These are phyloP conservation scores for Cyclotella atomus DNA, from an alignment of 108 stramenopile genomes.

Conservation along the genomic window DNA sequence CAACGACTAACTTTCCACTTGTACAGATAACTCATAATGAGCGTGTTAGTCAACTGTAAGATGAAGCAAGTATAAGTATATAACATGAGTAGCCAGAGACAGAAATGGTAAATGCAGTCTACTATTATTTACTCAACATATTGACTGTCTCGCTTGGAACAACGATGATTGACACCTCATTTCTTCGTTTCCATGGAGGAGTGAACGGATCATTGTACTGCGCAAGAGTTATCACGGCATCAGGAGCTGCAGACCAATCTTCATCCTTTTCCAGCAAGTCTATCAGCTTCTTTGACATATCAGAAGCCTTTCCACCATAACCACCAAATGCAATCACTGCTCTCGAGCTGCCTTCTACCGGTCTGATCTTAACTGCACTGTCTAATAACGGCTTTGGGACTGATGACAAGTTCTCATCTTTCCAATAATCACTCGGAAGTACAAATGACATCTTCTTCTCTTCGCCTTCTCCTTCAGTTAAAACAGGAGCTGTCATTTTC, in stretches of 20 bases:
- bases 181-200: slow-evolving; percentile 90
- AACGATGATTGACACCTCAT: slow-evolving; percentile 85
- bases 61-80: no score
- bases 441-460: slow-evolving; percentile 87
- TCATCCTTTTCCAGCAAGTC: slow-evolving; percentile 48
- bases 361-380: slow-evolving; percentile 69
- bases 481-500: slow-evolving; percentile 96
- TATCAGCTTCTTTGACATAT: slow-evolving; percentile 60
- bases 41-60: no score
- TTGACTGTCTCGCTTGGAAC: slow-evolving; percentile 4
- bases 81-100: no score
- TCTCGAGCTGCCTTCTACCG: slow-evolving; percentile 50
- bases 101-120: no score
- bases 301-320: slow-evolving; percentile 80
- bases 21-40: no score
- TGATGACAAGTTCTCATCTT: slow-evolving; percentile 40
- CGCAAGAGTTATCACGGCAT: slow-evolving; percentile 54
- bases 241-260: slow-evolving; percentile 37
- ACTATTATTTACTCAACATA: no score
- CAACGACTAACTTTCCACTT: no score
- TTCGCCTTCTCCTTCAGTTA: slow-evolving; percentile 53
- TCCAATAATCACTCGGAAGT: slow-evolving; percentile 82
- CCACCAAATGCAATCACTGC: slow-evolving; percentile 92
- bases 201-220: slow-evolving; percentile 98
- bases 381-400: slow-evolving; percentile 79